Base-by-base conservation (phyloP, 805 yeast species). In the Candida krabiensis region DNA sequence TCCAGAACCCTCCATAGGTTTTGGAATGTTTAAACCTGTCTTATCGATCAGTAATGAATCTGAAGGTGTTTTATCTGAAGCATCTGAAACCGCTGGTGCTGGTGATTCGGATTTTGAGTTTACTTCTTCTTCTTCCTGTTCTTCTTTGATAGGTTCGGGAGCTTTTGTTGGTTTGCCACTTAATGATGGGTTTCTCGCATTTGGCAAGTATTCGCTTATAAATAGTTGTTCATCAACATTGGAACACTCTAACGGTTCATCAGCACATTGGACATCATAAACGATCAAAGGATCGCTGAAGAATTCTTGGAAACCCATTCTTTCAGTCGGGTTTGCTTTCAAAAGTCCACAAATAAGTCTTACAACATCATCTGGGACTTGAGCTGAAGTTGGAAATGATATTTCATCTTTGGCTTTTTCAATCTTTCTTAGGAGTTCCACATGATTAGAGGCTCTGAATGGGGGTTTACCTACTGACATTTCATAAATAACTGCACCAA, bases 401-500 rank as follows among this genome's bases (percentile, higher is more conserved):
- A 93, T 88, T 35, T 69, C 70, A 63, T 90, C 96, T 46, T 84
- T 82, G 1, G 87, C 75, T 52, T 77, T 79, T 58, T 90, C 95
- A 50, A 93, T 93, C 55, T 83, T 86, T 61, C 86, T 82, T 55
- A 86, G 74, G 38, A 93, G 72, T 58, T 91, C 97, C 45, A 93
- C 80, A 60, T 91, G 98, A 58, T 93, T 93, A 4, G 85, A 79
- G 3, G 99, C 98, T 48, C 85, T 80, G 61, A 90, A 93, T 0
- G 99, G 99, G 1, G 99, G 96, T 61, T 77, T 84, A n/a, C 98
- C 98, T 21, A 86, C 89, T 9, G 86, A 76, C 96, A 93, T 90
- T 63, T 93, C 99, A 63, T 83, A 93, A 9, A 90, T 67, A 1
- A 93, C 98, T 1, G 98, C 95, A 3, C 99, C 99, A 4, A 91